A percentile compares a stretch with the other conserved stretches of the same genome.
phyloP scores from a whole-genome alignment of 768 basidiomycete genomes.

The Pulveroboletus ravenelii region DNA sequence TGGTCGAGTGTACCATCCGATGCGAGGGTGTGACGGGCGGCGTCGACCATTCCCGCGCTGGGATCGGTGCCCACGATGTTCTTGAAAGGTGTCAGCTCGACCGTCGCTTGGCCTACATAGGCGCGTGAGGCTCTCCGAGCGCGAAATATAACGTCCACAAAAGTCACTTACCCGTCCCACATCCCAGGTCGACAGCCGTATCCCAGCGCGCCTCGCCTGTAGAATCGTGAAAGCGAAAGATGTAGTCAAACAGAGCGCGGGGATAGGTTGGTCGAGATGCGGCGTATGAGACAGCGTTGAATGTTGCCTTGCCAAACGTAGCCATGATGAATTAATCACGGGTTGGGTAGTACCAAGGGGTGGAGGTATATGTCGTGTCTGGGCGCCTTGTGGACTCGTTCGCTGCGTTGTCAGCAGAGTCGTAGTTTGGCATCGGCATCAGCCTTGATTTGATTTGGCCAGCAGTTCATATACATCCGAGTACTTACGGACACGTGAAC shows the following conservation, averaged over 20 bases:
- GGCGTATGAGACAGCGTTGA: slow-evolving; percentile 65
- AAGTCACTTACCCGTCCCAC: slow-evolving; percentile 64
- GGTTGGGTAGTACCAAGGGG: no score
- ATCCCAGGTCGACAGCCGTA: slow-evolving; percentile 70
- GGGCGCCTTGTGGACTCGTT: no score
- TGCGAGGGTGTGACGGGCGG: slow-evolving; percentile 35
- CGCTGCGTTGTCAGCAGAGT: no score
- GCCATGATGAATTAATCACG: slow-evolving; percentile 45
- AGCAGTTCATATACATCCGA: no score
- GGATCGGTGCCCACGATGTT: slow-evolving; percentile 72
- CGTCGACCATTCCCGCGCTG: slow-evolving; percentile 62
- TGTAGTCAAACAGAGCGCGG: slow-evolving; percentile 52
- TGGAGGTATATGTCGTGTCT: not conserved
- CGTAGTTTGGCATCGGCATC: no score
- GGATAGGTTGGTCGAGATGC: slow-evolving; percentile 74
- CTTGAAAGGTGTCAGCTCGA: slow-evolving; percentile 51
- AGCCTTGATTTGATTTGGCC: no score
- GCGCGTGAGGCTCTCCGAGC: not conserved
- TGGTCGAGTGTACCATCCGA: not conserved
- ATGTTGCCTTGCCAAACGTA: slow-evolving; percentile 67
- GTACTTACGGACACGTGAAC: no score
- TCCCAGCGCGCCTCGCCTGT: slow-evolving; percentile 37
- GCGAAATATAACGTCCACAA: no score
- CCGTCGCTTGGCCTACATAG: slow-evolving; percentile 51
- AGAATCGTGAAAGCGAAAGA: slow-evolving; percentile 54